Percentiles rank a stretch among this genome's conserved stretches.
These are phyloP conservation scores for Abortiporus biennis DNA, from an alignment of 1,284 basidiomycete genomes.

Conservation along the genomic window DNA sequence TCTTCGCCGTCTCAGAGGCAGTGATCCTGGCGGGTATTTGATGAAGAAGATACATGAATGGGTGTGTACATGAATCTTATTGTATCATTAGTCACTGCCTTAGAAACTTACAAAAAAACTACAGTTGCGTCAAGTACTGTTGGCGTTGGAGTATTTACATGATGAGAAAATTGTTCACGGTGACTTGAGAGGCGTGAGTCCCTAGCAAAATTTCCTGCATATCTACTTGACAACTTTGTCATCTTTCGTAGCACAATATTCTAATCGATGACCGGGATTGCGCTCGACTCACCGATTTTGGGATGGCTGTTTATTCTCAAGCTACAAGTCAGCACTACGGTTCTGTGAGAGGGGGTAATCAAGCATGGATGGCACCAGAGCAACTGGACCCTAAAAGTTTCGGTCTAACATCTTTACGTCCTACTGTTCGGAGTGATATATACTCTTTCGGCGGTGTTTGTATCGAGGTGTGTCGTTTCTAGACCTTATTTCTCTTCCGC, in stretches of 20 bases:
- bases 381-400: slow-evolving; percentile 1
- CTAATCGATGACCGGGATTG: slow-evolving; percentile 2
- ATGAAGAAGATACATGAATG: slow-evolving; percentile 3
- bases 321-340: neutral
- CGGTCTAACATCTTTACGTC: neutral
- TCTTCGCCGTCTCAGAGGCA: neutral
- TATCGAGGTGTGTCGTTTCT: slow-evolving; percentile 7
- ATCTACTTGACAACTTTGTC: neutral
- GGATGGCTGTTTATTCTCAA: slow-evolving; percentile 1
- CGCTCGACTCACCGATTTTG: slow-evolving; percentile 6
- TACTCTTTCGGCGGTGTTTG: slow-evolving; percentile 4
- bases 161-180: slow-evolving; percentile 6
- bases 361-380: slow-evolving; percentile 5
- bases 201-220: neutral
- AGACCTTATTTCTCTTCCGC: neutral
- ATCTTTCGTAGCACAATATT: slow-evolving; percentile 1
- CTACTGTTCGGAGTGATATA: slow-evolving; percentile 4
- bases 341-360: neutral
- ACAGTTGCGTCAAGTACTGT: slow-evolving; percentile 3
- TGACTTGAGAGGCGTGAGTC: slow-evolving; percentile 5
- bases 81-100: neutral
- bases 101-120: neutral
- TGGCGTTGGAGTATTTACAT: slow-evolving; percentile 3
- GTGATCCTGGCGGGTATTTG: neutral
- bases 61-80: neutral